Conservation (phyloP, 2,329 filamentous ascomycete genomes). For the Emergomyces africanus region DNA sequence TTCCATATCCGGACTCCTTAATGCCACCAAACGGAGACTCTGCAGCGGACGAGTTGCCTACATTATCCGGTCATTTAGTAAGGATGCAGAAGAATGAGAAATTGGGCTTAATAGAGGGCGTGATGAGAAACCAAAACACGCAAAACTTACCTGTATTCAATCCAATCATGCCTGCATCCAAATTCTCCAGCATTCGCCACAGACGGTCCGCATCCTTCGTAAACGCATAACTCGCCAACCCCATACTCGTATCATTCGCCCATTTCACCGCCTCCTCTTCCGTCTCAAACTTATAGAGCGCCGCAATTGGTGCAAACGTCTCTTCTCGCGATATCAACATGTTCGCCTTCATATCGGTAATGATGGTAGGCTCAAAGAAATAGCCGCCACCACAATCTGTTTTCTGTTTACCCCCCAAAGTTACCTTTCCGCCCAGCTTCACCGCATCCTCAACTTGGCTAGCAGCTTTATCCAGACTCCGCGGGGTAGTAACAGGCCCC, state of each 20-base stretch:
- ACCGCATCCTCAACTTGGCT: constrained; percentile 53
- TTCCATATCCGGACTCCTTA: constrained; percentile 55
- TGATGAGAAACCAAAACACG: neutral
- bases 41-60: constrained; percentile 50
- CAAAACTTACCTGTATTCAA: constrained; percentile 42
- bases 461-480: constrained; percentile 42
- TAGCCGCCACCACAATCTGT: constrained; percentile 46
- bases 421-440: constrained; percentile 48
- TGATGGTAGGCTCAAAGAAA: constrained; percentile 58
- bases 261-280: constrained; percentile 50
- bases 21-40: constrained; percentile 56
- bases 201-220: constrained; percentile 55
- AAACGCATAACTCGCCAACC: constrained; percentile 54
- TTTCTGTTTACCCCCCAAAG: constrained; percentile 43
- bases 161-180: constrained; percentile 59
- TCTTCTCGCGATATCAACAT: constrained; percentile 50
- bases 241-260: constrained; percentile 53
- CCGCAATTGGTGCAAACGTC: constrained; percentile 52
- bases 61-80: neutral
- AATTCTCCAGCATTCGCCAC: constrained; percentile 52
- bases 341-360: constrained; percentile 44
- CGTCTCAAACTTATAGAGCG: constrained; percentile 51
- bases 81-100: constrained; percentile 3
- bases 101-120: neutral
- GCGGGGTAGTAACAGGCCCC: constrained; percentile 47